Base-by-base conservation (phyloP, 768 basidiomycete species). In the Phaffia australis region DNA sequence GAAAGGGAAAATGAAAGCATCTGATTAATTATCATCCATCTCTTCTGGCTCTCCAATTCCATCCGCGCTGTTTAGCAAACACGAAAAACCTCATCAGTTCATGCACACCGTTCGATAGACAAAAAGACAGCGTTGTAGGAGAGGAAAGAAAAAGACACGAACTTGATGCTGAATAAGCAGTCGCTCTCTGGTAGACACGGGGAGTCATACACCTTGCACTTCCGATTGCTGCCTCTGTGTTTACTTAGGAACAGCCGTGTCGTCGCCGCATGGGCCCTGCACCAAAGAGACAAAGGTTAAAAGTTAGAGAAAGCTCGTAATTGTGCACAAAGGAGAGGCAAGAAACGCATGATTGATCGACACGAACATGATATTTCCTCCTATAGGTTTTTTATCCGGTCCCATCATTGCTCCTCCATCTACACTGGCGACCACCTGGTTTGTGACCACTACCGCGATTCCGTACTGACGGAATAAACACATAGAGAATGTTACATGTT, bases 401-500 rank as follows among this genome's bases (percentile, higher is more conserved):
- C 30, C 60, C 23, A 89, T 88, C 16, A 88, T 87, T 57, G 89
- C 89, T 3, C 87, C 84, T 32, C 90, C 91, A 75, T 99, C 95
- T 1, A 95, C 94, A 65, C 85, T 93, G n/a, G 95, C 97, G 83
- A 99, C 95, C 71, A 99, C 95, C 76, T 99, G 95, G 75, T 99
- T 99, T 4, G 89, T 89, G 51, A 97, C 86, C 15, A 99, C 92
- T 27, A 98, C 94, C 3, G 95, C 95, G 58, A 98, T 89, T 32
- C 95, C 95, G 73, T 89, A 99, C 94, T 98, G 69, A 21, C 72
- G 55, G 46, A 42, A 25, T 3, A 14, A 16, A 0, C 3, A 4
- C n/a, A 49, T 11, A 23, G 11, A 49, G 27, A 16, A 3, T 25
- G 60, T 50, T 58, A 61, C 51, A 62, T 70, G 68, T 29, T 46